Evolutionary conservation across 108 stramenopile species (phyloP), one percentile per base, ranked within the genome.

Genomic region (Skeletonema grethae): DNA sequence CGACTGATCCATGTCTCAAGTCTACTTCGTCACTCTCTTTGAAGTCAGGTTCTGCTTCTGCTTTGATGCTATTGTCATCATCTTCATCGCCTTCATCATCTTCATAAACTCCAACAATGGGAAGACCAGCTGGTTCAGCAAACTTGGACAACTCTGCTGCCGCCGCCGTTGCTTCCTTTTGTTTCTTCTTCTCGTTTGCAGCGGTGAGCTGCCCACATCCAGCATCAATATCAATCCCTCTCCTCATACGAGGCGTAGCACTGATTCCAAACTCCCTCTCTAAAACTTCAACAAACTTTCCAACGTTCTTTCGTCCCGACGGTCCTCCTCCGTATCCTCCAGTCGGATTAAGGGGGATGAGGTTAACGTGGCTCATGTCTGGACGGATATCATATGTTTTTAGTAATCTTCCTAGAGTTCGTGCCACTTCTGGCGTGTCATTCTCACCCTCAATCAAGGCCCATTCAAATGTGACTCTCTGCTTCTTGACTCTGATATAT

Each of bases 171-270:
- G 36, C 69, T 50, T 81, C 67, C 25, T 81, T 76, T 59, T 86
- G 64, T 28, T 70, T 76, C 70, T 78, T 86, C 50, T 85, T 87
- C 25, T 79, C 80, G 48, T 95, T 82, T 24, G 91, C 83, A 18
- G 87, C 66, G 11, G 77, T 98, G 50, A 99, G 88, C 72, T 99
- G 98, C 7, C 98, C 98, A 85, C 98, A 99, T 25, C 98, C 98
- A 35, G 98, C 98, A 73, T 97, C 87, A 66, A 99, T 97, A 84
- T 99, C 98, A 69, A 99, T 97, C 13, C 98, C 98, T n/a, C 98
- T 79, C 61, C 98, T 86, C 62, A 97, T 95, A 41, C 97, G 84
- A 5, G 90, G 87, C n/a, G 96, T 96, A 31, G 88, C 84, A 36
- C 82, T 57, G 20, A 96, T 74, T 0, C 91, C 80, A 72, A 86